These are phyloP conservation scores for Trichoderma sp. DNA, from an alignment of 2,329 filamentous ascomycete species.

Conservation along the genomic window DNA sequence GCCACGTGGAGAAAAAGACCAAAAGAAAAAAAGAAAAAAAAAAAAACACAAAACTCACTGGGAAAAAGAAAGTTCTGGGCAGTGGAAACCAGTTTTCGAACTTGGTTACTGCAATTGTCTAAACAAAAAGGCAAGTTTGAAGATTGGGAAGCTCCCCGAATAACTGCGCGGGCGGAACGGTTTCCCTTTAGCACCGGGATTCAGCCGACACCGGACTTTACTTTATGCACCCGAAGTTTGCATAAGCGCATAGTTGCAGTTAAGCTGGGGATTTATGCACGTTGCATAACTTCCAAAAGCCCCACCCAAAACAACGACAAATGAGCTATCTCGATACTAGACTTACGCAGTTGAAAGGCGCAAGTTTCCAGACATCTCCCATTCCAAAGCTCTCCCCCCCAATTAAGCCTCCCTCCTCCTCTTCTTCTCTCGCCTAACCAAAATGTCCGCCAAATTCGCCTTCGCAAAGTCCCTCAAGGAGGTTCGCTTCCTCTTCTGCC, in stretches of 20 bases:
- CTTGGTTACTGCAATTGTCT: background rate
- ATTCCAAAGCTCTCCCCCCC: background rate
- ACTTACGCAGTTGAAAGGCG: background rate
- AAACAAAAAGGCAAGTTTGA: background rate
- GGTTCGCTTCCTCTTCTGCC: conserved; percentile 96
- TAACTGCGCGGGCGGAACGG: conserved; percentile 7
- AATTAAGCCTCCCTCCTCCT: background rate
- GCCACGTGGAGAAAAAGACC: no score
- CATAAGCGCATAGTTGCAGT: background rate
- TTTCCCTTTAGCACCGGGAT: conserved; percentile 8
- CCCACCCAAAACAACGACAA: conserved; percentile 10
- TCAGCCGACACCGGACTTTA: conserved; percentile 21
- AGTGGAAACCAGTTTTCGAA: background rate
- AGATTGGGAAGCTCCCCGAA: background rate
- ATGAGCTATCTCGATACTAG: background rate
- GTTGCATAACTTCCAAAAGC: background rate
- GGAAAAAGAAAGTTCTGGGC: background rate
- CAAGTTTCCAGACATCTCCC: background rate
- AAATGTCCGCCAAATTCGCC: conserved; percentile 89
- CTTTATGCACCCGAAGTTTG: conserved; percentile 8
- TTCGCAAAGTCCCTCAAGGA: conserved; percentile 90
- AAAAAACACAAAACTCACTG: no score
- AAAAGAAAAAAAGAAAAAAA: no score
- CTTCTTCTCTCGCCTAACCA: conserved; percentile 31
- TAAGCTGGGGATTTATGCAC: background rate